These are phyloP conservation scores for Emmonsiellopsis sp. DNA, from an alignment of 2,329 filamentous ascomycete genomes.

Conservation along the genomic window DNA sequence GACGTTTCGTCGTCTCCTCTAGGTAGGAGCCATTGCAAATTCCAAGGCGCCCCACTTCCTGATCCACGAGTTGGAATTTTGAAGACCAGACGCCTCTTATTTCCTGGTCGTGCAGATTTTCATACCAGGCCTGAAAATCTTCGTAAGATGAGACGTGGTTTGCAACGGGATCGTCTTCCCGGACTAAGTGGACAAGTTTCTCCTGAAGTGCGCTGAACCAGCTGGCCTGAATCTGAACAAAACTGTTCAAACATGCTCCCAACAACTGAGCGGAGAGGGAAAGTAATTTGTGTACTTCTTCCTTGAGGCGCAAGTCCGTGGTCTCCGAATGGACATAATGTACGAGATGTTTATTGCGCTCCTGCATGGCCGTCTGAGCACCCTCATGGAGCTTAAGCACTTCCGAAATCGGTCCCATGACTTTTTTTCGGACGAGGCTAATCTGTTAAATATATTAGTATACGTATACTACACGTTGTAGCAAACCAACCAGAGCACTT, in stretches of 20 bases:
- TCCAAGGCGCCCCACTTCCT: conserved; percentile 57
- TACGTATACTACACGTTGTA: too few species aligned
- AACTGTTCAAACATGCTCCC: conserved; percentile 69
- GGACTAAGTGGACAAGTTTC: conserved; percentile 56
- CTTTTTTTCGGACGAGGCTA: too few species aligned
- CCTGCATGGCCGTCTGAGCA: not conserved
- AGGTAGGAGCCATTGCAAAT: conserved; percentile 60
- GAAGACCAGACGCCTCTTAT: conserved; percentile 68
- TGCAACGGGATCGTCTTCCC: not conserved
- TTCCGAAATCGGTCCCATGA: too few species aligned
- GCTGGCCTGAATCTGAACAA: conserved; percentile 69
- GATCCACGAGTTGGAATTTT: conserved; percentile 67
- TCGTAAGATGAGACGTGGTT: conserved; percentile 42
- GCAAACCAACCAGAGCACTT: too few species aligned
- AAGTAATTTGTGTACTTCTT: conserved; percentile 79
- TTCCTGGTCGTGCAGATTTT: conserved; percentile 30
- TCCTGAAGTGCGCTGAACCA: conserved; percentile 75
- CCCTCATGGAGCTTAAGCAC: too few species aligned
- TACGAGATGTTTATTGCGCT: conserved; percentile 34
- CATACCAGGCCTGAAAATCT: conserved; percentile 40
- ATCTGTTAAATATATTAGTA: too few species aligned
- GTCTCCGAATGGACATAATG: conserved; percentile 71
- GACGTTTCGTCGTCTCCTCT: too few species aligned
- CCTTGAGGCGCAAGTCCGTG: conserved; percentile 81
- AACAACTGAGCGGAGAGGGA: conserved; percentile 70